A percentile compares a stretch with the other conserved stretches of the same genome.
These are phyloP conservation scores for Gamarada debralockiae DNA, from an alignment of 495 filamentous ascomycete genomes.

Conservation along the genomic window DNA sequence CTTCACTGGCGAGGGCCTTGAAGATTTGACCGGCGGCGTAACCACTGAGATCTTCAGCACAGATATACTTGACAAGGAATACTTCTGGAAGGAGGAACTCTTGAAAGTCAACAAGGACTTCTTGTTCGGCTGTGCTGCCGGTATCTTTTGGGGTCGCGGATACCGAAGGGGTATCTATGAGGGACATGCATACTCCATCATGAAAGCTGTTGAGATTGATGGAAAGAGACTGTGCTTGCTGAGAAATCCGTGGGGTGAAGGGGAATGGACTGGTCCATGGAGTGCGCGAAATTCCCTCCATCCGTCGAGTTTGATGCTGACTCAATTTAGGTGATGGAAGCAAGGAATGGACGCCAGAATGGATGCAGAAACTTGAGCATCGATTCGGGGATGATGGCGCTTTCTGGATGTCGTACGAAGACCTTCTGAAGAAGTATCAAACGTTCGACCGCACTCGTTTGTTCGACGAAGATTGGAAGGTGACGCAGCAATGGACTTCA, in stretches of 20 bases:
- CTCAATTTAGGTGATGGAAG: constrained; percentile 57
- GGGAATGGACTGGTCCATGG: constrained; percentile 81
- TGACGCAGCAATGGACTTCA: constrained; percentile 80
- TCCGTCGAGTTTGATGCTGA: constrained; percentile 6
- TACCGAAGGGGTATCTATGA: constrained; percentile 70
- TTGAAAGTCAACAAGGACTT: constrained; percentile 82
- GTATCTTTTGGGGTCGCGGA: constrained; percentile 55
- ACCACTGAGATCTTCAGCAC: constrained; percentile 73
- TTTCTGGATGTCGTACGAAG: constrained; percentile 68
- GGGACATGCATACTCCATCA: constrained; percentile 83
- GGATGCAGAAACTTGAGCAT: constrained; percentile 75
- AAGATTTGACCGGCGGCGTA: constrained; percentile 89
- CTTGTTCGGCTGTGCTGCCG: constrained; percentile 77
- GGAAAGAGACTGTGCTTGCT: constrained; percentile 71
- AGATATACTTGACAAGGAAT: constrained; percentile 81
- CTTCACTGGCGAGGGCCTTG: constrained; percentile 81
- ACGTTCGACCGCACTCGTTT: constrained; percentile 83
- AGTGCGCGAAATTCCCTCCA: constrained; percentile 38
- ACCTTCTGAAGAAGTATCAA: constrained; percentile 80
- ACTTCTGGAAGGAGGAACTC: constrained; percentile 84
- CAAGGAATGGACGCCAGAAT: constrained; percentile 87
- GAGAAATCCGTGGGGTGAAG: constrained; percentile 84
- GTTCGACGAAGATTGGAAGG: constrained; percentile 76
- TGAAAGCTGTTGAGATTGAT: constrained; percentile 74
- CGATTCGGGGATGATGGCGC: constrained; percentile 85